Percentiles rank a stretch among this genome's conserved stretches.
Conservation (phyloP, 2,329 filamentous ascomycete species). For the Talaromyces verruculosus region DNA sequence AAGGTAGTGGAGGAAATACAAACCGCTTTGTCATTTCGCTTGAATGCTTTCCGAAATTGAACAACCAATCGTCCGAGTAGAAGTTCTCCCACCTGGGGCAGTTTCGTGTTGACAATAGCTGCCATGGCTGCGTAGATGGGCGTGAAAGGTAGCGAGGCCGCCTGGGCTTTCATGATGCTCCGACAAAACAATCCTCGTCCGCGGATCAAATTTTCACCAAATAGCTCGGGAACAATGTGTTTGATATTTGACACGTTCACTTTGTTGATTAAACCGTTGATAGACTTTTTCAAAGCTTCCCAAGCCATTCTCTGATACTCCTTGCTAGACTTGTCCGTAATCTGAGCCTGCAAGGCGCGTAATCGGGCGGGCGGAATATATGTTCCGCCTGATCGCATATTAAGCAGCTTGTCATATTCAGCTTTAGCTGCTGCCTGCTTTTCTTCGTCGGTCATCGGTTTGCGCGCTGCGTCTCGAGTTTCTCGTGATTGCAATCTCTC, state of each 20-base stretch:
- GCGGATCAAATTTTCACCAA: conserved; percentile 88
- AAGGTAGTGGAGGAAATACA: conserved; percentile 92
- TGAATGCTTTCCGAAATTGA: conserved; percentile 94
- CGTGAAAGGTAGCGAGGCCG: conserved; percentile 91
- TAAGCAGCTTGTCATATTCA: conserved; percentile 89
- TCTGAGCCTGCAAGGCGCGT: conserved; percentile 89
- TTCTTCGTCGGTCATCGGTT: conserved; percentile 69
- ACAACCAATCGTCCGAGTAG: conserved; percentile 80
- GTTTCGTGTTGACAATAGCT: conserved; percentile 94
- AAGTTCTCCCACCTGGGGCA: conserved; percentile 91
- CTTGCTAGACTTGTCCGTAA: conserved; percentile 93
- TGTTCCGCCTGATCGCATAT: conserved; percentile 89
- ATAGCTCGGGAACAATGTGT: conserved; percentile 91
- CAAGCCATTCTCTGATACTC: conserved; percentile 99
- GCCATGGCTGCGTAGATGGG: conserved; percentile 95
- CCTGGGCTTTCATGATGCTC: conserved; percentile 97
- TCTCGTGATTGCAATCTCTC: conserved; percentile 57
- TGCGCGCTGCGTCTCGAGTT: conserved; percentile 48
- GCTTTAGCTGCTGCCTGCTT: conserved; percentile 87
- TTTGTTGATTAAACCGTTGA: conserved; percentile 99
- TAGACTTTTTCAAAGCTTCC: conserved; percentile 98
- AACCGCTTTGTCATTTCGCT: conserved; percentile 94
- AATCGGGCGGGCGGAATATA: conserved; percentile 93
- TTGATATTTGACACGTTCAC: conserved; percentile 99
- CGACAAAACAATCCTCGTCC: conserved; percentile 91